These are phyloP conservation scores for Fomitopsis serialis DNA, from an alignment of 768 basidiomycete species.

Conservation along the genomic window DNA sequence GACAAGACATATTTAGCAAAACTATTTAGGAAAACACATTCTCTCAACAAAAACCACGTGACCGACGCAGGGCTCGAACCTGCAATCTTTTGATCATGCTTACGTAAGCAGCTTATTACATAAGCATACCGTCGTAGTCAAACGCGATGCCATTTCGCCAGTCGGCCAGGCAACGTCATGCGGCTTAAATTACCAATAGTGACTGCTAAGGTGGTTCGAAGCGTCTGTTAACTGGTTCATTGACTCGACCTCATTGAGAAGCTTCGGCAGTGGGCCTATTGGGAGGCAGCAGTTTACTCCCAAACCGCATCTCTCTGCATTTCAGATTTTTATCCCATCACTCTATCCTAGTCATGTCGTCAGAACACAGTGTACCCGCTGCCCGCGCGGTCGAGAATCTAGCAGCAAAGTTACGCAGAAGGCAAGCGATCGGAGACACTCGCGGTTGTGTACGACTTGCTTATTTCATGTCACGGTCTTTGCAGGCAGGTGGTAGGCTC, in stretches of 20 bases:
- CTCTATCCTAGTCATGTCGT: constrained; percentile 31
- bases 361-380: constrained; percentile 31
- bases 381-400: constrained; percentile 62
- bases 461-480: neutral
- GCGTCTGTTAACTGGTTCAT: no score
- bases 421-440: constrained; percentile 41
- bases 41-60: no score
- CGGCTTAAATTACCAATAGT: no score
- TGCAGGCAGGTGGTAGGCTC: constrained; percentile 88
- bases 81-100: constrained; percentile 89
- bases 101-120: no score
- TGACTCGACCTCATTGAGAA: no score
- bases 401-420: constrained; percentile 63
- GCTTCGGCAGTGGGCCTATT: no score
- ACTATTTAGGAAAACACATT: no score
- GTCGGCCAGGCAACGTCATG: constrained; percentile 68
- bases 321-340: neutral
- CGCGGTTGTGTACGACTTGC: constrained; percentile 10
- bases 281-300: no score
- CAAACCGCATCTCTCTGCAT: no score
- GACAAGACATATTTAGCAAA: no score
- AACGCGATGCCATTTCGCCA: constrained; percentile 95
- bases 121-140: constrained; percentile 78
- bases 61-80: constrained; percentile 90
- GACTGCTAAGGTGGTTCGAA: no score